Base-by-base conservation (phyloP, 352 stramenopile genomes). In the Stephanocyclus meneghinianus region DNA sequence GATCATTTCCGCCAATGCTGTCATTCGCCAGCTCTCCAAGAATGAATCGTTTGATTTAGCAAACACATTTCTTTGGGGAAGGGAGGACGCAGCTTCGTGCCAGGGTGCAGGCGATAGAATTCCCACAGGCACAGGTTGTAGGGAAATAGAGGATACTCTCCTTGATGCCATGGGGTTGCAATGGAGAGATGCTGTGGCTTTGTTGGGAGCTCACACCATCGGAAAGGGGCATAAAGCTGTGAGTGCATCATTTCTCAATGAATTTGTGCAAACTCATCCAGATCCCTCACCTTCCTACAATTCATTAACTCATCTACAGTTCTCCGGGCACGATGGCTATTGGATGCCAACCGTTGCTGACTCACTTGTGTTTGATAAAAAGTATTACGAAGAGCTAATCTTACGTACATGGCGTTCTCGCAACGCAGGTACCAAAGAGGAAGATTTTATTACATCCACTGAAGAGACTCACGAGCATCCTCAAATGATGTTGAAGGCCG, bases 191-290 rank as follows among this genome's bases (percentile, higher is more conserved):
- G 78, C 74, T 32, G 81, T 83, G 35, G 81, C 81, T 26, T 66
- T 87, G 44, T 45, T 87, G 18, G 81, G 81, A 10, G 81, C 67
- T 37, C 81, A 87, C 45, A 86, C 77, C 0, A 48, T 87, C 1
- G 81, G 81, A 9, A 57, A 64, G 2, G 69, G 80, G 9, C 37
- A 81, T n/a, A 1, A 13, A 35, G 62, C 61, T 40, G 64, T 80
- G 21, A 32, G 72, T 74, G 32, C 9, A 51, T 71, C 51, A 55
- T 21, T 26, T 1, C 47, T 55, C 21, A 26, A 55, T 30, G n/a
- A 32, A 8, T 29, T 13, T 32, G 16, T 60, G 26, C 7, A 32
- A 4, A 18, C 13, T 16, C 35, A 26, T 55, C 13, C 47, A 21
- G 30, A 67, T 6, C 2, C 32, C 8, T 67, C n/a, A 67, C 37